These are phyloP conservation scores for Silene vulgaris DNA, from an alignment of 179 eudicot species.

Conservation along the genomic window DNA sequence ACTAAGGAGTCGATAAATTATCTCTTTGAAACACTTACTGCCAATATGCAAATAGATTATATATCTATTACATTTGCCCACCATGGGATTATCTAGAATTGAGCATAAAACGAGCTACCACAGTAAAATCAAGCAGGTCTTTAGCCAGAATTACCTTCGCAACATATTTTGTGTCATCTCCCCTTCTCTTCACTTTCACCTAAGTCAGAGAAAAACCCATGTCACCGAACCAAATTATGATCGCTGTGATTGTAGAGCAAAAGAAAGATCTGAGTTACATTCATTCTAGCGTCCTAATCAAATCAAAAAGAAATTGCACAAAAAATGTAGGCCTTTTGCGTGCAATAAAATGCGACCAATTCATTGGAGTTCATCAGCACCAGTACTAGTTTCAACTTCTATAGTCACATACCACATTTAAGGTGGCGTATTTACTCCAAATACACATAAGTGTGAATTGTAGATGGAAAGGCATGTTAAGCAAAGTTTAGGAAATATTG, in stretches of 20 bases:
- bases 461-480: not conserved
- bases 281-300: not conserved
- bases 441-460: not conserved
- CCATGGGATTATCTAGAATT: not conserved
- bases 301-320: not conserved
- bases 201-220: slow-evolving; percentile 29
- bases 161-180: slow-evolving; percentile 92
- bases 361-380: not conserved
- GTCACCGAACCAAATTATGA: not conserved
- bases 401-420: not conserved
- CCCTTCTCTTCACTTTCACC: slow-evolving; percentile 98
- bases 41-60: not conserved
- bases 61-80: not conserved
- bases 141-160: slow-evolving; percentile 59
- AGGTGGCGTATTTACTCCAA: slow-evolving; percentile 11
- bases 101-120: not conserved
- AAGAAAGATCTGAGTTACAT: not conserved
- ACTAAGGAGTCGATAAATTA: not conserved
- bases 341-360: not conserved
- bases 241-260: slow-evolving; percentile 7
- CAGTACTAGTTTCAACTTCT: not conserved
- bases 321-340: not conserved
- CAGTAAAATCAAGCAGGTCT: slow-evolving; percentile 8
- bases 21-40: not conserved
- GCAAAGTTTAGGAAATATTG: not conserved